A percentile compares a stretch with the other conserved stretches of the same genome.
Conservation (phyloP, 768 basidiomycete species). For the Kwoniella bestiolae region DNA sequence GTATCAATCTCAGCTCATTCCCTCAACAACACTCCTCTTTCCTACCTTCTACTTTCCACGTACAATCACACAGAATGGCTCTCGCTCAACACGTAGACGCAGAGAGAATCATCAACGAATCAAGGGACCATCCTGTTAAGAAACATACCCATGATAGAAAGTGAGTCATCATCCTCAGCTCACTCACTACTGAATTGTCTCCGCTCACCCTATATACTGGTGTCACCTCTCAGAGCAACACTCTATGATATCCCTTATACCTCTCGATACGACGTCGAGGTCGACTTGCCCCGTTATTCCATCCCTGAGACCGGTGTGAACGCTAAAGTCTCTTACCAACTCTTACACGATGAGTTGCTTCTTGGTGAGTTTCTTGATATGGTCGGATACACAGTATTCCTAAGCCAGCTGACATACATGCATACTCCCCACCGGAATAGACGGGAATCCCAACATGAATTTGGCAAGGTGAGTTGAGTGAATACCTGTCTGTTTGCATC, state of each 20-base stretch:
- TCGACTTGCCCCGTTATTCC: slow-evolving; percentile 51
- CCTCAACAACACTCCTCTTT: too few relatives aligned
- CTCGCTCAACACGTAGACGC: slow-evolving; percentile 63
- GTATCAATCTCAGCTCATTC: too few relatives aligned
- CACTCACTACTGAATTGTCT: neutral
- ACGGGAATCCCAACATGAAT: slow-evolving; percentile 66
- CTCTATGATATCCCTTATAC: slow-evolving; percentile 51
- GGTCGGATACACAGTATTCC: neutral
- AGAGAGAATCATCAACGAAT: slow-evolving; percentile 66
- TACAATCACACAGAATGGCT: slow-evolving; percentile 40
- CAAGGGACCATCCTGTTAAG: slow-evolving; percentile 51
- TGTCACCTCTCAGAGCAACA: slow-evolving; percentile 25
- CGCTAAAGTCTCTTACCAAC: slow-evolving; percentile 54
- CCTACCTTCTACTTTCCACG: too few relatives aligned
- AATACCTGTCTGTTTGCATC: neutral
- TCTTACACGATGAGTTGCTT: slow-evolving; percentile 64
- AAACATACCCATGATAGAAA: slow-evolving; percentile 43
- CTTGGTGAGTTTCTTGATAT: slow-evolving; percentile 60
- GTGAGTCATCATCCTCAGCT: slow-evolving; percentile 22
- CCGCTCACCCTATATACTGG: neutral
- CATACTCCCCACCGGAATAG: slow-evolving; percentile 39
- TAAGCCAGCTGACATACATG: neutral
- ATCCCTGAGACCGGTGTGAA: slow-evolving; percentile 47
- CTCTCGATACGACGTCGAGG: slow-evolving; percentile 45
- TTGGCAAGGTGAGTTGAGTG: slow-evolving; percentile 61